Evolutionary conservation across 441 rosid species (phyloP).

Genomic region (Croton laevigatus): DNA sequence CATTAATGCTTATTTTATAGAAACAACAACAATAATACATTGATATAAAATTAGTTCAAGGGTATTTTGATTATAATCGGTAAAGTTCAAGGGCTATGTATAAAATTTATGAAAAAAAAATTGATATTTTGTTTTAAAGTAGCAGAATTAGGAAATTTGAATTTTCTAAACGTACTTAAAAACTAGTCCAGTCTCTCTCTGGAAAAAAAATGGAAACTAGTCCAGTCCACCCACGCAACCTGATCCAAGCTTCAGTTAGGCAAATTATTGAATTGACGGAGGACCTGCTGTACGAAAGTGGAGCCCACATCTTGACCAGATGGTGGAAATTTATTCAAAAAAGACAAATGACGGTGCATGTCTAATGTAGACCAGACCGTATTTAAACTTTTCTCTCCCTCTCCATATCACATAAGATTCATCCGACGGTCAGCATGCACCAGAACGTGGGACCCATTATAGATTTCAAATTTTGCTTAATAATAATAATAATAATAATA

Average conservation of each 20-base stretch:
- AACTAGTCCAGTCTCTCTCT: too few species aligned
- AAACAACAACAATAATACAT: too few species aligned
- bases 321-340: background rate
- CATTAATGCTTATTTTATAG: too few species aligned
- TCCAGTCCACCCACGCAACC: background rate
- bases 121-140: too few species aligned
- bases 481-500: too few species aligned
- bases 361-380: background rate
- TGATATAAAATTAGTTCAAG: too few species aligned
- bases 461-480: background rate
- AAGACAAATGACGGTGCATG: background rate
- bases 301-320: background rate
- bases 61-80: too few species aligned
- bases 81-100: too few species aligned
- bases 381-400: background rate
- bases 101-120: too few species aligned
- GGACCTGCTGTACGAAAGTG: background rate
- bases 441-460: conserved; percentile 1
- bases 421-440: conserved; percentile 6
- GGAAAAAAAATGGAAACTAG: too few species aligned
- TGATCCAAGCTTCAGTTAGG: background rate
- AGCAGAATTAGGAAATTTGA: too few species aligned
- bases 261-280: background rate
- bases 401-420: background rate
- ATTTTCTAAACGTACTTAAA: too few species aligned